These are phyloP conservation scores for Xylaria sp. DNA, from an alignment of 2,329 filamentous ascomycete species.

Conservation along the genomic window DNA sequence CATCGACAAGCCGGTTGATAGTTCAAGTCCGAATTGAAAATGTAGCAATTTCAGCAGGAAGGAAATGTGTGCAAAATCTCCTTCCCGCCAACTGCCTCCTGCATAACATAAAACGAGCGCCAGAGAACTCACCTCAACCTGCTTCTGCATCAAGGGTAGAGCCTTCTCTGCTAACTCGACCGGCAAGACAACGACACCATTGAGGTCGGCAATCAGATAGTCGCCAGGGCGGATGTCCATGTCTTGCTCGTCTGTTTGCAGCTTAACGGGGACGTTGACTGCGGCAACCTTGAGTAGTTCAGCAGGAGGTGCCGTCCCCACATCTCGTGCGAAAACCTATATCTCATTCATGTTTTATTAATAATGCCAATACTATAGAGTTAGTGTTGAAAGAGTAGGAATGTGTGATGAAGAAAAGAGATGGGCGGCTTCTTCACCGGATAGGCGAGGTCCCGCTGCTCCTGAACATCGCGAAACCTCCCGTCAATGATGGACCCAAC, in stretches of 20 bases:
- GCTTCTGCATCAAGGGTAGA: slow-evolving; percentile 55
- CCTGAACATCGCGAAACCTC: slow-evolving; percentile 62
- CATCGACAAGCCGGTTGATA: not conserved
- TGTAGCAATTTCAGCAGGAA: no score
- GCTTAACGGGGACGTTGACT: slow-evolving; percentile 55
- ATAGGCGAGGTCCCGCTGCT: slow-evolving; percentile 61
- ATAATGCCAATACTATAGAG: not conserved
- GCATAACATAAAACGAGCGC: not conserved
- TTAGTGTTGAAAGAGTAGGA: not conserved
- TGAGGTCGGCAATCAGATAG: slow-evolving; percentile 58
- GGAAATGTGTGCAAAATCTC: not conserved
- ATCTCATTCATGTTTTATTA: not conserved
- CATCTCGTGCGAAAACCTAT: slow-evolving; percentile 57
- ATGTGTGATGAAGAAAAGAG: not conserved
- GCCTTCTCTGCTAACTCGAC: slow-evolving; percentile 53
- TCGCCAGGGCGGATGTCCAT: slow-evolving; percentile 56
- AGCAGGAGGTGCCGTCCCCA: slow-evolving; percentile 58
- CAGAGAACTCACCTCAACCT: slow-evolving; percentile 48
- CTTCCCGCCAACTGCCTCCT: not conserved
- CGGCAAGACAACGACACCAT: slow-evolving; percentile 59
- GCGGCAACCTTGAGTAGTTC: slow-evolving; percentile 56
- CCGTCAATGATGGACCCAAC: slow-evolving; percentile 64
- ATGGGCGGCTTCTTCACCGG: slow-evolving; percentile 47
- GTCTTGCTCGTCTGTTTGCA: slow-evolving; percentile 54
- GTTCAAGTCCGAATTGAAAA: not conserved